Percentiles rank a stretch among this genome's conserved stretches.
Conservation (phyloP, 108 stramenopile species). For the Parietichytrium sp. region DNA sequence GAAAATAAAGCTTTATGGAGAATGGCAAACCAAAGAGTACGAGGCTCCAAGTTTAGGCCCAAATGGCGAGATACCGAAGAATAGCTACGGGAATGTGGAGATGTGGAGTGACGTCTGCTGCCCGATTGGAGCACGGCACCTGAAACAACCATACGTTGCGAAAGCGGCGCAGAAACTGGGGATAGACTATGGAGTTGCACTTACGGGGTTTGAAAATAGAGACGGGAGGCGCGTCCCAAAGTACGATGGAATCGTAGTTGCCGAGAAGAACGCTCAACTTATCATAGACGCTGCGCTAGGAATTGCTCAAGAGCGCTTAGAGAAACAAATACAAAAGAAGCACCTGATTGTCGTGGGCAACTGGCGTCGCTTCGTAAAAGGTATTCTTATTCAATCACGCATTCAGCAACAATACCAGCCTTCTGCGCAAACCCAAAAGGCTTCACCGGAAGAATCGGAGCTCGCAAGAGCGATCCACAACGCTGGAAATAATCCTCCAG, state of each 20-base stretch:
- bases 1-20: neutral
- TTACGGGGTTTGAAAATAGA: neutral
- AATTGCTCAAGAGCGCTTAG: neutral
- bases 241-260: neutral
- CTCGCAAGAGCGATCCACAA: too few relatives aligned
- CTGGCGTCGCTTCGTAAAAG: neutral
- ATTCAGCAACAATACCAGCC: neutral
- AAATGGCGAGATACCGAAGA: slow-evolving; percentile 3
- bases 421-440: neutral
- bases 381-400: neutral
- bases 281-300: neutral
- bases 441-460: neutral
- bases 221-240: neutral
- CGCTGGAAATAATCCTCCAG: too few relatives aligned
- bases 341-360: neutral
- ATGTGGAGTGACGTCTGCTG: neutral
- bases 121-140: neutral
- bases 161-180: slow-evolving; percentile 1
- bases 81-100: slow-evolving; percentile 6
- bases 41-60: neutral
- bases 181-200: neutral
- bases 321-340: neutral
- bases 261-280: neutral
- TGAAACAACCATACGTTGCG: neutral
- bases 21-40: neutral